A percentile compares a stretch with the other conserved stretches of the same genome.
Conservation (phyloP, 2,329 filamentous ascomycete genomes). For the Stromatinia cepivora region DNA sequence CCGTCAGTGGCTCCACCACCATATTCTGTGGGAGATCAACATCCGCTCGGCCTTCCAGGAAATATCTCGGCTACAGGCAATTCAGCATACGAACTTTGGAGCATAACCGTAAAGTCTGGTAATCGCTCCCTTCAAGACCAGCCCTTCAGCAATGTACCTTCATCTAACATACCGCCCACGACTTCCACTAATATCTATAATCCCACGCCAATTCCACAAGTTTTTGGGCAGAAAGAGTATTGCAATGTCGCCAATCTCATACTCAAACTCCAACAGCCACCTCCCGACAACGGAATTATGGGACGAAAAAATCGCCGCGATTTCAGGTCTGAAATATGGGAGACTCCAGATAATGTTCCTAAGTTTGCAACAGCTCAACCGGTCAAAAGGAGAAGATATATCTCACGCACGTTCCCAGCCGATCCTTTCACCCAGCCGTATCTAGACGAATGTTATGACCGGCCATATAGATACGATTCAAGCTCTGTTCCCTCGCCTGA, state of each 20-base stretch:
- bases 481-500: neutral
- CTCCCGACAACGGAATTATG: too few relatives aligned
- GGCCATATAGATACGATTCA: constrained; percentile 2
- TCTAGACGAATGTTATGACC: constrained; percentile 1
- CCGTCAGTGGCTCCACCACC: neutral
- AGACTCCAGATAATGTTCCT: neutral
- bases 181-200: too few relatives aligned
- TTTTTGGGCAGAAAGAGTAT: neutral
- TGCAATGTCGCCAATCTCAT: neutral
- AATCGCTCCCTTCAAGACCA: neutral
- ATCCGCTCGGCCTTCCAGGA: neutral
- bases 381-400: neutral
- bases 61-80: neutral
- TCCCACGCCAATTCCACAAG: neutral
- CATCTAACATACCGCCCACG: neutral
- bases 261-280: neutral
- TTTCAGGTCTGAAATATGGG: neutral
- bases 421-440: constrained; percentile 1
- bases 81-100: neutral
- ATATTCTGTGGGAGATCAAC: neutral
- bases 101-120: neutral
- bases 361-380: neutral
- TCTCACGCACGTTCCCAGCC: constrained; percentile 11
- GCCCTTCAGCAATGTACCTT: neutral
- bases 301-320: neutral